Evolutionary conservation across 805 yeast genomes (phyloP), one percentile per base, ranked within the genome.

Genomic region (Nakazawaea ishiwadae): DNA sequence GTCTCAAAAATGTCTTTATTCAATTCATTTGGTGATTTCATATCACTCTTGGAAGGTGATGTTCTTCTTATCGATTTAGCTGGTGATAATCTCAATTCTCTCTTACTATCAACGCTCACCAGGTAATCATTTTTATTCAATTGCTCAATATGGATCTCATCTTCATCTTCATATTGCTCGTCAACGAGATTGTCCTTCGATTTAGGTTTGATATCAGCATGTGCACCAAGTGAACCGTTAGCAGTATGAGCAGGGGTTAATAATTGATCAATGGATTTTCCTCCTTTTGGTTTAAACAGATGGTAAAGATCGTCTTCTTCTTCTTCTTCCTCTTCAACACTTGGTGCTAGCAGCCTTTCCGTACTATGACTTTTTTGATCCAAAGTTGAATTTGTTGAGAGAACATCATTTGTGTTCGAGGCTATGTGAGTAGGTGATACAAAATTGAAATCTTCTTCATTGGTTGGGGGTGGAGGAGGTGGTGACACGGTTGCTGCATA

Each of bases 1-100:
- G 18, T 32, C 18, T 42, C 44, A 17, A 42, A 42, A 12, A 42
- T 42, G 31, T 42, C 44, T 26, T 36, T 42, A 31, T 42, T 42
- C 24, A 37, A 24, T n/a, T 31, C 40, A 28, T 42, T 42, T 5
- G 44, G 44, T 12, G 44, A 37, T n/a, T 36, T 36, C 14, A 31
- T 35, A 12, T 11, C 10, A 9, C 21, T n/a, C 30, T 16, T 15
- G 15, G 27, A 11, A 5, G 18, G 23, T 14, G 36, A 26, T 2
- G n/a, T 18, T 16, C 15, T 32, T 10, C 30, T 34, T 9, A 29
- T 17, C 14, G 35, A 23, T 31, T 36, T 35, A 10, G 26, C 38
- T 5, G 45, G 42, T n/a, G 42, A 34, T 17, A 37, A 27, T 15
- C 19, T 31, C 11, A 42, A 19, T 4, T 19, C 29, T 11, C 10